These are phyloP conservation scores for Ramaria sp. DNA, from an alignment of 768 basidiomycete genomes.

Conservation along the genomic window DNA sequence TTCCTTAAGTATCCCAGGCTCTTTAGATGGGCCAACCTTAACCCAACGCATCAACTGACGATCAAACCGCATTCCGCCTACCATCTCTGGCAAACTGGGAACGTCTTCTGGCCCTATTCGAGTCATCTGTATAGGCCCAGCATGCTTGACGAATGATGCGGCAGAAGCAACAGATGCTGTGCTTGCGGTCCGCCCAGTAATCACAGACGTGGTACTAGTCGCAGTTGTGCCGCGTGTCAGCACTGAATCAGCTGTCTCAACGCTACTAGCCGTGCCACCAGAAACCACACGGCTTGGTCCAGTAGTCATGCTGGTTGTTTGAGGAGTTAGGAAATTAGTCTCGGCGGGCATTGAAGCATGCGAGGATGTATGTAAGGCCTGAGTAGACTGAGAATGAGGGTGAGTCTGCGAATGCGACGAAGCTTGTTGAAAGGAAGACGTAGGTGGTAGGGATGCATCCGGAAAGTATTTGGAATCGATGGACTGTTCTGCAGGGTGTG, in stretches of 20 bases:
- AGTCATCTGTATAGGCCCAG: constrained; percentile 67
- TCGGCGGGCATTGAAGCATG: constrained; percentile 23
- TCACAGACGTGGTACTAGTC: constrained; percentile 1
- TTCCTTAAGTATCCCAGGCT: constrained; percentile 18
- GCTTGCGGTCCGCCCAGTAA: not conserved
- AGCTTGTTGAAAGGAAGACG: constrained; percentile 18
- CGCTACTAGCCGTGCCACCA: constrained; percentile 68
- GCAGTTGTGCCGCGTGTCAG: constrained; percentile 2
- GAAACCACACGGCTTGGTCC: constrained; percentile 88
- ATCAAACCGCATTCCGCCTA: constrained; percentile 87
- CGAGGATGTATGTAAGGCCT: constrained; percentile 8
- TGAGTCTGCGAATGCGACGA: constrained; percentile 22
- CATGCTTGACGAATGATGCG: constrained; percentile 76
- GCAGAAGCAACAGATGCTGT: constrained; percentile 40
- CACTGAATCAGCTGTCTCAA: not conserved
- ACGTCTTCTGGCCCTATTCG: constrained; percentile 77
- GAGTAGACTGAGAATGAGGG: constrained; percentile 2
- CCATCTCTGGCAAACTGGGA: constrained; percentile 58
- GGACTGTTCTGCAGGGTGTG: not conserved
- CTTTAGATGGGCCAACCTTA: constrained; percentile 37
- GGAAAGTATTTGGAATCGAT: not conserved
- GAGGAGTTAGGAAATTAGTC: constrained; percentile 41
- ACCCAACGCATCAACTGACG: constrained; percentile 79
- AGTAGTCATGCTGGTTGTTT: constrained; percentile 9
- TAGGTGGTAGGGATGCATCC: constrained; percentile 11